Evolutionary conservation across 2,329 filamentous ascomycete genomes (phyloP), one percentile per base, ranked within the genome.

Genomic region (Cladosporium sp.): DNA sequence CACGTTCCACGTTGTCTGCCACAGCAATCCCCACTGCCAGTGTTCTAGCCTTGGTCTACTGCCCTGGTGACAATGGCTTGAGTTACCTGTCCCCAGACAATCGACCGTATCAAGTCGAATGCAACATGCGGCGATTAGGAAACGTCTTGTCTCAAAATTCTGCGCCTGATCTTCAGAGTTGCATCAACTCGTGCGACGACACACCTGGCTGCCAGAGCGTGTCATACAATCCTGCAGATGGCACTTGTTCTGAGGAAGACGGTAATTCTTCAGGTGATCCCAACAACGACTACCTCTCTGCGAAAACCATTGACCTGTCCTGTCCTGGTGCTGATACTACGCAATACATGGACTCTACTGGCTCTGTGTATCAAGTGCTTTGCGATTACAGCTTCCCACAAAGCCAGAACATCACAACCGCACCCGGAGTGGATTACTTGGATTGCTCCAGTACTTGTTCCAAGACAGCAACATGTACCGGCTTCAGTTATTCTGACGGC

Each of bases 301-400:
- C 65, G 0, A 57, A 54, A 9, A 57, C 63, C 0, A 58, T 65
- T 12, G 64, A 69, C 39, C 47, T 69, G 2, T 57, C 52, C 3
- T 70, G 68, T 51, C 65, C 67, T 1, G 59, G 58, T 19, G 68
- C 61, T 2, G 63, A 69, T 34, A 62, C 62, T 2, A 58, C 59
- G 6, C 50, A 55, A 5, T 66, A 66, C 47, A 51, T 67, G 15
- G 68, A 70, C 59, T 50, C 56, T 22, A 58, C 54, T 3, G 68
- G 67, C 20, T 59, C 60, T 9, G 60, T 62, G 8, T 70, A 70
- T 57, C 60, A 69, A 49, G 64, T 69, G 6, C 55, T 65, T 22
- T 70, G 68, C 55, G 63, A 68, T 38, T 59, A 62, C 7, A 64
- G 59, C 8, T 69, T 65, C 30, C 67, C 64, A 17, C 56, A 60